Percentiles rank a stretch among this genome's conserved stretches.
phyloP scores from a whole-genome alignment of 2,329 filamentous ascomycete species.

The Cladophialophora carrionii region DNA sequence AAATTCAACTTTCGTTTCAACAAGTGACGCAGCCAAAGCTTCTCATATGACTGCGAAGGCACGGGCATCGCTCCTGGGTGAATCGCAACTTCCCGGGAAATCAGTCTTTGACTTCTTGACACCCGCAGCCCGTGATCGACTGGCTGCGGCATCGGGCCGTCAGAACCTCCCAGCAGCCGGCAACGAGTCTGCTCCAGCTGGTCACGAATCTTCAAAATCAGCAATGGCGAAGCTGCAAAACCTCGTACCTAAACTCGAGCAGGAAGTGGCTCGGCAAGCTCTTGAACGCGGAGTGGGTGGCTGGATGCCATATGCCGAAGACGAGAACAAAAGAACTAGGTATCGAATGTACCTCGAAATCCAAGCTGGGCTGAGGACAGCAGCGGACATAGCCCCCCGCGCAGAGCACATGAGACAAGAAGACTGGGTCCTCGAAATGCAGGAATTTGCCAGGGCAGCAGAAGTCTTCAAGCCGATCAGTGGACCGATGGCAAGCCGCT shows the following conservation, averaged over 20 bases:
- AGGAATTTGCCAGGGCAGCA: conserved; percentile 74
- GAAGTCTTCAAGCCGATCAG: conserved; percentile 89
- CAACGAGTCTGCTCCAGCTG: conserved; percentile 70
- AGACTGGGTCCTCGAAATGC: conserved; percentile 78
- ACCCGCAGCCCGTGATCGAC: conserved; percentile 72
- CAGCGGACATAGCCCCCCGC: conserved; percentile 61
- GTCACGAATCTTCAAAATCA: conserved; percentile 65
- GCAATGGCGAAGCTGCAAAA: conserved; percentile 53
- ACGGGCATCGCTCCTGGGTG: conserved; percentile 78
- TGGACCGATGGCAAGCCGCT: conserved; percentile 88
- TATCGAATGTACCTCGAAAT: conserved; percentile 82
- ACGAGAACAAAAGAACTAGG: conserved; percentile 75
- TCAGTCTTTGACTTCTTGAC: conserved; percentile 95
- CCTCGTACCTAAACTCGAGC: conserved; percentile 62
- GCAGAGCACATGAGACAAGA: conserved; percentile 59
- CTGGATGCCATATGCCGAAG: conserved; percentile 82
- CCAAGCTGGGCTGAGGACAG: conserved; percentile 61
- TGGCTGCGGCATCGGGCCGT: conserved; percentile 76
- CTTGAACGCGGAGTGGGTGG: conserved; percentile 66
- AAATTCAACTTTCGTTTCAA: conserved; percentile 53
- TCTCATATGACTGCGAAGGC: conserved; percentile 75
- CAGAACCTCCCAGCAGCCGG: conserved; percentile 74
- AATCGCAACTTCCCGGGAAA: conserved; percentile 80
- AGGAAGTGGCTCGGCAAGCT: conserved; percentile 68
- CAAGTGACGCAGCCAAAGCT: conserved; percentile 74